These are phyloP conservation scores for Phycomyces blakesleeanus DNA, from an alignment of 192 early-diverging fungal species.

Conservation along the genomic window DNA sequence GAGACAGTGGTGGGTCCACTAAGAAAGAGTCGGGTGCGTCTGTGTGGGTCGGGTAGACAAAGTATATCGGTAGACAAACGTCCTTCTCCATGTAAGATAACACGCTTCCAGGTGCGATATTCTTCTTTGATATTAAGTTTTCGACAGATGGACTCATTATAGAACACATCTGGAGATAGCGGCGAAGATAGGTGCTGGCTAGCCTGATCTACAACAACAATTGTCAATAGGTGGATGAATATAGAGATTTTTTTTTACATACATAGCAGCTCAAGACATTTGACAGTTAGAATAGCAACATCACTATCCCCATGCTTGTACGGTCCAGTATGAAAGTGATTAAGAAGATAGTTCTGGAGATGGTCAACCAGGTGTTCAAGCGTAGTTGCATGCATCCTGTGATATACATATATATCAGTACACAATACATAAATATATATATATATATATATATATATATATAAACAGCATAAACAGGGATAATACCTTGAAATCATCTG, in stretches of 20 bases:
- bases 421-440: neutral
- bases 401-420: neutral
- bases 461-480: neutral
- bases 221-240: neutral
- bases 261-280: conserved; percentile 16
- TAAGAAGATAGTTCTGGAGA: conserved; percentile 25
- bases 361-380: conserved; percentile 12
- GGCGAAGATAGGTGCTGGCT: neutral
- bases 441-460: neutral
- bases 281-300: conserved; percentile 23
- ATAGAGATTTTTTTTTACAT: neutral
- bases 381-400: neutral
- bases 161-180: conserved; percentile 12
- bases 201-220: neutral
- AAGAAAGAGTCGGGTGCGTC: conserved; percentile 15
- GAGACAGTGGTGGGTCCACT: neutral
- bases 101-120: conserved; percentile 66
- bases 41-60: conserved; percentile 6
- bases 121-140: conserved; percentile 75
- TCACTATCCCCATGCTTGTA: conserved; percentile 32
- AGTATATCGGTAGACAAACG: conserved; percentile 10
- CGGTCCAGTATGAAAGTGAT: conserved; percentile 36
- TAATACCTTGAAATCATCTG: neutral
- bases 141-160: conserved; percentile 20
- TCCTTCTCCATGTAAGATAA: conserved; percentile 39